Evolutionary conservation across 225 moss, liverwort and hornwort species (phyloP).

Genomic region (Physcomitrium patens): DNA sequence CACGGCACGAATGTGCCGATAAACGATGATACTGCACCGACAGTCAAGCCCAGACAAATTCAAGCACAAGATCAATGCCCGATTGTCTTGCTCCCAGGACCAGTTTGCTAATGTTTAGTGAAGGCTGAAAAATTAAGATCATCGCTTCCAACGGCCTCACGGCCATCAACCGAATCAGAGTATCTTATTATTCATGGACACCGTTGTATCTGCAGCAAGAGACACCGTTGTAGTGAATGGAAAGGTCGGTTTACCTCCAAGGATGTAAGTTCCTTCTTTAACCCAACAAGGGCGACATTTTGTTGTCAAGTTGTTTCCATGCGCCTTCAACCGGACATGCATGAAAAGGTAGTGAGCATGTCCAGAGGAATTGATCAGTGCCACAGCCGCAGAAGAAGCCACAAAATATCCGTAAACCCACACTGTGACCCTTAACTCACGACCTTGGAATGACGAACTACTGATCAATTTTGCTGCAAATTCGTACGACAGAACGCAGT

Average conservation of each 20-base stretch:
- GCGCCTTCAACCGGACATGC: neutral
- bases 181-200: conserved; percentile 15
- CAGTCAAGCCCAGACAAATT: conserved; percentile 24
- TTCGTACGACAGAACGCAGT: neutral
- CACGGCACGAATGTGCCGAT: conserved; percentile 10
- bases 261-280: no score
- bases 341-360: neutral
- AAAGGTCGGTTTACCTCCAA: no score
- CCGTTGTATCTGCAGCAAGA: neutral
- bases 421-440: neutral
- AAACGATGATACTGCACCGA: conserved; percentile 7
- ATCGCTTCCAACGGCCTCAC: conserved; percentile 32
- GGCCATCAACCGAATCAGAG: conserved; percentile 37
- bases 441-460: no score
- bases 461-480: neutral
- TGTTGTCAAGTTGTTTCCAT: neutral
- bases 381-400: neutral
- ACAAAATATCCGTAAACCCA: neutral
- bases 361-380: neutral
- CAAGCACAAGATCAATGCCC: conserved; percentile 11
- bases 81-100: conserved; percentile 5
- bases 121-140: conserved; percentile 8
- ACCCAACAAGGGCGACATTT: neutral
- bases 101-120: neutral
- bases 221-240: neutral